A percentile compares a stretch with the other conserved stretches of the same genome.
phyloP scores from a whole-genome alignment of 441 rosid genomes.

The Mallotus repandus region DNA sequence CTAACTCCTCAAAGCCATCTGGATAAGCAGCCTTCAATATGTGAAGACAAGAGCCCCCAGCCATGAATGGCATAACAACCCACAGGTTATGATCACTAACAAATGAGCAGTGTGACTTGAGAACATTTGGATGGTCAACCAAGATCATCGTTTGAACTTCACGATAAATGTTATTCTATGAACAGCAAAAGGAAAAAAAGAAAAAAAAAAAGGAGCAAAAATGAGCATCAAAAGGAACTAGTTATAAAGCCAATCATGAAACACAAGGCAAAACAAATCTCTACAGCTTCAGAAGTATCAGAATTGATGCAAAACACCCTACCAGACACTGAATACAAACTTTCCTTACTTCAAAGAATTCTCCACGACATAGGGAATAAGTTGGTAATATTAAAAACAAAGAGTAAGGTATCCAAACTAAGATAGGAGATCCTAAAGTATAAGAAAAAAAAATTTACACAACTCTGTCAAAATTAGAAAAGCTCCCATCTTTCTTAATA shows the following conservation, averaged over 20 bases:
- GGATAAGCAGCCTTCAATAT: slow-evolving; percentile 90
- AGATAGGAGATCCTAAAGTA: background rate
- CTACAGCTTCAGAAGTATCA: too few relatives aligned
- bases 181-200: background rate
- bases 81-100: slow-evolving; percentile 88
- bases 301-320: background rate
- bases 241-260: background rate
- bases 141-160: slow-evolving; percentile 97
- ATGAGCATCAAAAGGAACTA: slow-evolving; percentile 1
- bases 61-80: slow-evolving; percentile 98
- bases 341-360: background rate
- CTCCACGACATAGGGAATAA: background rate
- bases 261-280: background rate
- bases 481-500: background rate
- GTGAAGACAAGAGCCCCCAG: slow-evolving; percentile 98
- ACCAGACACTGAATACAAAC: background rate
- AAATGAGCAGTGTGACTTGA: slow-evolving; percentile 91
- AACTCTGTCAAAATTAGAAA: background rate
- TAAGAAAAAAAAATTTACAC: background rate
- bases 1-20: slow-evolving; percentile 91
- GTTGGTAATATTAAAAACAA: background rate
- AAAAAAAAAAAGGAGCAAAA: background rate
- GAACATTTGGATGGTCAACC: slow-evolving; percentile 90
- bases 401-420: background rate
- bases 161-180: slow-evolving; percentile 75